Evolutionary conservation across 768 basidiomycete genomes (phyloP), one percentile per base, ranked within the genome.

Genomic region (Collybia nuda): DNA sequence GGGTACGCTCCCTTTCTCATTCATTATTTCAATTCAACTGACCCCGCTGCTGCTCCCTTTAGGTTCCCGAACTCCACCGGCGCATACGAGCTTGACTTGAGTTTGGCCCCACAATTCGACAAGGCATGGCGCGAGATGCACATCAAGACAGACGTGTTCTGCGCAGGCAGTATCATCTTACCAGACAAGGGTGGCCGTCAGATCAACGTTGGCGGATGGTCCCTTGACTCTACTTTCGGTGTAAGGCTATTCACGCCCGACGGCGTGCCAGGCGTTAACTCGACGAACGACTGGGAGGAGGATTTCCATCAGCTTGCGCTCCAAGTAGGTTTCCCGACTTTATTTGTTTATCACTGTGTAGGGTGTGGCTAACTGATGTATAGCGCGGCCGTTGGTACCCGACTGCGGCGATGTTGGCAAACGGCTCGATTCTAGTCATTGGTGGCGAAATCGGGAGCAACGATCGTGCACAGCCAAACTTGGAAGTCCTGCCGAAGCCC

Each of bases 241-340:
- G 71, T 92, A 24, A 77, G 90, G 23, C 64, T 92, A 14, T 91
- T 88, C 54, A 81, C 80, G 0, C 90, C 90, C 0, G 77, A 85
- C 56, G 89, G 90, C 21, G 68, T 61, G 1, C 67, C 77, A 2
- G 90, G 90, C 0, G 79, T 83, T 22, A 88, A 88, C 53, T 80
- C 82, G 5, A 90, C 86, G 5, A 84, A 82, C 46, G 86, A 91
- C 57, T 92, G 90, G 90, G 78, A 91, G 63, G 89, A 91, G 63
- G 81, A 90, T 55, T 71, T 69, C 35, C 53, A 77, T 0, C 73
- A 76, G 35, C 71, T 91, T 1, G 54, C 67, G 2, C 72, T 90
- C 19, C 88, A 90, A 76, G 85, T 85, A 11, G n/a, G 47, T 37
- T 6, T 7, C 17, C 19, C 47, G 28, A 44, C 48, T 38, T 44